Base-by-base conservation (phyloP, 2,329 filamentous ascomycete species). In the Fusarium marasasianum region DNA sequence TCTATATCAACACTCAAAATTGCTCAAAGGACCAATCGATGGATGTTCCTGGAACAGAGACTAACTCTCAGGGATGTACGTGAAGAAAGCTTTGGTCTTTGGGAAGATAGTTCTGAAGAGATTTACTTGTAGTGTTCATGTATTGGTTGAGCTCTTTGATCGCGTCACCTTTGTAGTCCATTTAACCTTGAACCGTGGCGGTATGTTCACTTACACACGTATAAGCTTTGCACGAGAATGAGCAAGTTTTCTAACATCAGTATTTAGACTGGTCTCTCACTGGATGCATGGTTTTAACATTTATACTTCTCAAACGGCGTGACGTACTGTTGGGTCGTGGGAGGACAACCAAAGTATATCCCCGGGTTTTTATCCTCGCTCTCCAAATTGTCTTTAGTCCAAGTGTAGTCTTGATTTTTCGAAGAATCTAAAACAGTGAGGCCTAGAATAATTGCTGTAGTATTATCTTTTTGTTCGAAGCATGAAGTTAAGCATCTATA, bases 371-470 rank as follows among this genome's bases (percentile, higher is more conserved):
- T 26, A 26, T 26, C 24, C 24, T 26, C 24, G 24, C 24, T 26
- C 24, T 26, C 24, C 24, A 26, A 26, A 26, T 26, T 26, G 24
- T 26, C 24, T 26, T 26, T 26, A 26, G 24, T 26, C 24, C 24
- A 26, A 26, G 24, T 26, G 24, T 26, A 26, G 24, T 26, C 24
- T 26, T 26, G 5, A 26, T 26, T 26, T 26, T 35, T 18, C 6
- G 8, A 24, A 5, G 5, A 24, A n/a, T 1, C 1, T 8, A 10
- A 6, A 35, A 14, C 3, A 14, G 0, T 1, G n/a, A 35, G n/a
- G 13, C 4, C 17, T 35, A 6, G 6, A 20, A 5, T 4, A 4
- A 35, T 20, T 51, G 10, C 3, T 35, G 8, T 4, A 6, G 3
- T 51, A 20, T 24, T 24, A 20, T 20, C 48, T 24, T 51, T 11